Evolutionary conservation across 1,139 yeast species (phyloP), one percentile per base, ranked within the genome.

Genomic region (Pichia sp.): DNA sequence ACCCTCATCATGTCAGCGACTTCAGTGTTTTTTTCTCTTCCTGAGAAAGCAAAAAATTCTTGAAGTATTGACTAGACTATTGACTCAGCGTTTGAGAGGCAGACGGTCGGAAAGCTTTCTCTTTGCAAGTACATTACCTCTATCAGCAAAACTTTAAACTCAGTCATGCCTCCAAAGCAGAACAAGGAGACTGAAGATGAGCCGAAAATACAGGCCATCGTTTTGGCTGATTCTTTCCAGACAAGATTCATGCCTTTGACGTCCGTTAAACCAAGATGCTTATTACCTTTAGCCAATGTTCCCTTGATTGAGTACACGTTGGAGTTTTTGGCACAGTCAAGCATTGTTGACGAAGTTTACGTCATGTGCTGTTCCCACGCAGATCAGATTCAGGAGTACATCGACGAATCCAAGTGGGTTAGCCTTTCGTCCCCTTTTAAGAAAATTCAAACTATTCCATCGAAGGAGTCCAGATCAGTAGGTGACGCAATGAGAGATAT

Each of bases 401-500:
- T 93, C 54, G 89, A 85, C 63, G 69, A 74, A n/a, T 87, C 96
- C 34, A 87, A 87, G 69, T 93, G 98, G 98, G 78, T 75, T 49
- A 65, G 73, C 19, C 76, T 84, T 2, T 81, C 84, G 65, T 81
- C 95, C 2, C 97, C 97, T 1, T 92, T 93, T 71, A 78, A 80
- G 55, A 80, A 81, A 58, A 77, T 93, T 47, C 81, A 82, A 51
- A 85, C 95, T 3, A 80, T 93, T 52, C 80, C 88, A 76, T 82
- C 95, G n/a, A 81, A 90, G 47, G 97, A 92, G 68, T 85, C 95
- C 15, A 76, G 92, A 68, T 88, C 96, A 19, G 95, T 92, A 5
- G 99, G 99, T 61, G 99, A 93, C 73, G 96, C 96, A 34, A 87
- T 93, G 95, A 80, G 99, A 69, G 98, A 92, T 68, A 75, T 93